Conservation (phyloP, 2,329 filamentous ascomycete genomes). For the Xylariaceae sp. region DNA sequence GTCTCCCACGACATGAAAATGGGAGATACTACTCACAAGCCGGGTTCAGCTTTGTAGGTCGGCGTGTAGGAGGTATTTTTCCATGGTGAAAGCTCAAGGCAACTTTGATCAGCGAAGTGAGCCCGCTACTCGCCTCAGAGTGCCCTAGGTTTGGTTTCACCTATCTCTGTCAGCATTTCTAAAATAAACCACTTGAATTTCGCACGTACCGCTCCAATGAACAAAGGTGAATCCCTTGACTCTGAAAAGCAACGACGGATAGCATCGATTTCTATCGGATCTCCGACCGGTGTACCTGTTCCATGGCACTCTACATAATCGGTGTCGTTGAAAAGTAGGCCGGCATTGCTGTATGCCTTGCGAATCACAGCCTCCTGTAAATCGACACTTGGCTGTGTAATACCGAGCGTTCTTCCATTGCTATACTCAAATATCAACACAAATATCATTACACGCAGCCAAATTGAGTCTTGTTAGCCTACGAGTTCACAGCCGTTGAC, state of each 20-base stretch:
- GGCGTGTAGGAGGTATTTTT: constrained; percentile 22
- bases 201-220: constrained; percentile 2
- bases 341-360: constrained; percentile 44
- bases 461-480: neutral
- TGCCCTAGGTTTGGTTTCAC: constrained; percentile 28
- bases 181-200: constrained; percentile 30
- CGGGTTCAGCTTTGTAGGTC: constrained; percentile 27
- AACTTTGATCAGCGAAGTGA: constrained; percentile 31
- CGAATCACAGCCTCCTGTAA: constrained; percentile 47
- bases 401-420: constrained; percentile 53
- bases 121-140: constrained; percentile 29
- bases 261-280: constrained; percentile 1
- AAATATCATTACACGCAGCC: neutral
- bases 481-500: constrained; percentile 29
- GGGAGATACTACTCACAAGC: constrained; percentile 14
- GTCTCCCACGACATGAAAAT: too few relatives aligned
- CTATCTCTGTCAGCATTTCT: neutral
- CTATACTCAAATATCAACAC: constrained; percentile 6
- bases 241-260: neutral
- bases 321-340: constrained; percentile 22
- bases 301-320: constrained; percentile 16
- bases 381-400: constrained; percentile 51
- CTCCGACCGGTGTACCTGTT: constrained; percentile 8
- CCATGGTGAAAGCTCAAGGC: constrained; percentile 18
- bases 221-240: neutral